Percentiles rank a stretch among this genome's conserved stretches.
These are phyloP conservation scores for Eucalyptus pauciflora DNA, from an alignment of 345 rosid genomes.

Conservation along the genomic window DNA sequence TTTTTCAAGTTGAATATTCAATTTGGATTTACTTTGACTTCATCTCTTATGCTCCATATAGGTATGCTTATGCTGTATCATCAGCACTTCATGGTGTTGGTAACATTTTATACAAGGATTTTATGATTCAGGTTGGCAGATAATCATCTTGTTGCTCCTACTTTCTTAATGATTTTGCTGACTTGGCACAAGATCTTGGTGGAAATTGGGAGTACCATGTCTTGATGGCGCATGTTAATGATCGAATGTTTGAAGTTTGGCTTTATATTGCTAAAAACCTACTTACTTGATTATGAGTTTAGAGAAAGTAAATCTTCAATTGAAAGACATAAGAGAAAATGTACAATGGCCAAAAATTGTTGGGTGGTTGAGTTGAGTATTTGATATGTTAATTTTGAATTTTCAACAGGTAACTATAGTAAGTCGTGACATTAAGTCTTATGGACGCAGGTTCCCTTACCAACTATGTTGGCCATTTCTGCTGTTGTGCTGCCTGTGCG, in stretches of 20 bases:
- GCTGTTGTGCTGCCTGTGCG: neutral
- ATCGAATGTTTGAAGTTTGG: neutral
- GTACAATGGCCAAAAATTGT: neutral
- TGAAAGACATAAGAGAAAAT: neutral
- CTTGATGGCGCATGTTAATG: neutral
- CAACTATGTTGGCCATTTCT: neutral
- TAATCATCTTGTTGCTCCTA: neutral
- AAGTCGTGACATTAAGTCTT: neutral
- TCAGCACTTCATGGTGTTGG: conserved; percentile 93
- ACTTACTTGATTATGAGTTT: neutral
- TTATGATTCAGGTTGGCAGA: conserved; percentile 86
- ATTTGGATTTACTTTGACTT: neutral
- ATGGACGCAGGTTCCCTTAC: neutral
- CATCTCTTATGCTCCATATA: conserved; percentile 10
- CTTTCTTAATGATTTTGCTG: neutral
- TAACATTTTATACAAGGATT: conserved; percentile 74
- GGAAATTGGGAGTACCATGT: neutral
- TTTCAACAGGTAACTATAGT: neutral
- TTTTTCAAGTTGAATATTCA: neutral
- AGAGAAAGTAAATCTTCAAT: neutral
- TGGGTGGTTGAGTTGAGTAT: neutral
- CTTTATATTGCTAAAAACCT: neutral
- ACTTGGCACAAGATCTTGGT: neutral
- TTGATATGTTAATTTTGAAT: neutral
- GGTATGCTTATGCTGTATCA: conserved; percentile 97